These are phyloP conservation scores for Acanthochlamys bracteata DNA, from an alignment of 106 monocot genomes.

Conservation along the genomic window DNA sequence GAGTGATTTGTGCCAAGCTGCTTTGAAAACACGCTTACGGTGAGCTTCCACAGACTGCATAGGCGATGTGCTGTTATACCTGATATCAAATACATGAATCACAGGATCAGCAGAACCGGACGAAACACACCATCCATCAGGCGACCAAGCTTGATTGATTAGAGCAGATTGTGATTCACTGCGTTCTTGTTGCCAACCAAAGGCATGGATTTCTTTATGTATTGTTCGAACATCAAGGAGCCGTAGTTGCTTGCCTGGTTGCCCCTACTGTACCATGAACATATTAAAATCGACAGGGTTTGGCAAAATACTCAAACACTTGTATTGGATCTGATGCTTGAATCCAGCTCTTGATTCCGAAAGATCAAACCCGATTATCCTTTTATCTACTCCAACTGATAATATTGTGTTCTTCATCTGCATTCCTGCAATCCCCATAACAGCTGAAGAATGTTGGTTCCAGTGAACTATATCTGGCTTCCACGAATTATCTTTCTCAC, in stretches of 20 bases:
- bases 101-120: slow-evolving; percentile 77
- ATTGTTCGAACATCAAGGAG: slow-evolving; percentile 56
- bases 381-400: slow-evolving; percentile 85
- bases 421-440: slow-evolving; percentile 81
- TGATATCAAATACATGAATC: slow-evolving; percentile 89
- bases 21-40: slow-evolving; percentile 82
- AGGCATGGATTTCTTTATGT: slow-evolving; percentile 66
- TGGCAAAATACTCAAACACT: slow-evolving; percentile 83
- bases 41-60: slow-evolving; percentile 76
- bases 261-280: slow-evolving; percentile 92
- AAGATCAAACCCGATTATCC: slow-evolving; percentile 64
- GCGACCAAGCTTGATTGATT: slow-evolving; percentile 87
- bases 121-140: slow-evolving; percentile 61
- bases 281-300: slow-evolving; percentile 84
- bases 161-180: slow-evolving; percentile 92
- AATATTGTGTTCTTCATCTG: slow-evolving; percentile 57
- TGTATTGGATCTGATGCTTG: slow-evolving; percentile 65
- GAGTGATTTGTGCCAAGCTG: slow-evolving; percentile 67
- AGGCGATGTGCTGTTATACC: slow-evolving; percentile 34
- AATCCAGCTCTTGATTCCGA: slow-evolving; percentile 39
- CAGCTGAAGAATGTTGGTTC: slow-evolving; percentile 72
- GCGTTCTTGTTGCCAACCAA: slow-evolving; percentile 91
- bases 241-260: slow-evolving; percentile 67
- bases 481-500: slow-evolving; percentile 49
- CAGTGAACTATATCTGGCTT: slow-evolving; percentile 54